Evolutionary conservation across 1,139 yeast species (phyloP).

Genomic region (Blastobotrys persicus): DNA sequence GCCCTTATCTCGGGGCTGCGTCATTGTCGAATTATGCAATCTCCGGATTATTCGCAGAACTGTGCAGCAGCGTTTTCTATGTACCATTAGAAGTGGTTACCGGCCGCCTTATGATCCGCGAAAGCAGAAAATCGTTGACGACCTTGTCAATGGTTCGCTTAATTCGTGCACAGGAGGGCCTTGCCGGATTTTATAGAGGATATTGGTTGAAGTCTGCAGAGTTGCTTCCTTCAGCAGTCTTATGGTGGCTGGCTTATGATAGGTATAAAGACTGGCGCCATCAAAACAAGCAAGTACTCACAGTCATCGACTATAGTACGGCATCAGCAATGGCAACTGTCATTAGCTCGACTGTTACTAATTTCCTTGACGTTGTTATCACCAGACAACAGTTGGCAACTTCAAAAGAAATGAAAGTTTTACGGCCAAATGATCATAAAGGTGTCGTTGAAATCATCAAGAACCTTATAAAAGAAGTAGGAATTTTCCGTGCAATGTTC

Average conservation of each 20-base stretch:
- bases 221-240: slow-evolving; percentile 36
- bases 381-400: slow-evolving; percentile 42
- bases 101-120: slow-evolving; percentile 39
- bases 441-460: slow-evolving; percentile 32
- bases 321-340: slow-evolving; percentile 38
- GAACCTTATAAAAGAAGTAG: slow-evolving; percentile 37
- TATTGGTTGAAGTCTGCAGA: slow-evolving; percentile 40
- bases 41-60: slow-evolving; percentile 37
- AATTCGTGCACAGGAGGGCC: slow-evolving; percentile 34
- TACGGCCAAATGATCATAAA: slow-evolving; percentile 37
- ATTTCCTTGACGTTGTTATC: slow-evolving; percentile 39
- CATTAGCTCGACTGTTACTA: slow-evolving; percentile 34
- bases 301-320: slow-evolving; percentile 33
- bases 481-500: slow-evolving; percentile 33
- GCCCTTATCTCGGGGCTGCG: slow-evolving; percentile 34
- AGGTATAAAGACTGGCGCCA: slow-evolving; percentile 16
- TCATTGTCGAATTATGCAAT: slow-evolving; percentile 20
- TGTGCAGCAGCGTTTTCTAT: slow-evolving; percentile 38
- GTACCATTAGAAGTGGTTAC: slow-evolving; percentile 44
- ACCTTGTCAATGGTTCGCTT: slow-evolving; percentile 24
- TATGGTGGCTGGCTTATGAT: slow-evolving; percentile 39
- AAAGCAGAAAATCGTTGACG: slow-evolving; percentile 12
- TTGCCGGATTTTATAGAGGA: slow-evolving; percentile 40
- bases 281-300: slow-evolving; percentile 18
- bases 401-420: slow-evolving; percentile 33